Evolutionary conservation across 257 asterid genomes (phyloP), one percentile per base, ranked within the genome.

Genomic region (Penstemon davidsonii): DNA sequence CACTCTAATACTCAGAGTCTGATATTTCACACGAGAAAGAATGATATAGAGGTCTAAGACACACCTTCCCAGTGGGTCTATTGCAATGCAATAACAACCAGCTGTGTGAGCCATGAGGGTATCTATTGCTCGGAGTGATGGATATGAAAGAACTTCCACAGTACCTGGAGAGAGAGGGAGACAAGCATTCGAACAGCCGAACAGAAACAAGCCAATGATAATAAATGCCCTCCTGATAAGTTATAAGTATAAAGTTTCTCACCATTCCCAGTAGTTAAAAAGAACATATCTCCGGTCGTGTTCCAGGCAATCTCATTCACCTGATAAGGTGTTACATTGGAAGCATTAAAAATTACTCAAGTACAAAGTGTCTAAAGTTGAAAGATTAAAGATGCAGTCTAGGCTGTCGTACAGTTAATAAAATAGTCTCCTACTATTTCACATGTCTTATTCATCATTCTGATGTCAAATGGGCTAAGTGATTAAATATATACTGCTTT

Each of bases 61-160:
- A 65, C 55, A 91, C 99, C 96, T 88, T 81, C 97, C 99, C 44
- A 77, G 69, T 52, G 97, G 99, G 75, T 94, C 99, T 39, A 87
- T 91, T 44, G 99, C 99, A 76, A 94, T 91, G 82, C 99, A 94
- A 75, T 91, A 94, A 78, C 99, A 94, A 84, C 99, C 99, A 72
- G 99, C 99, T 37, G 97, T 94, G 76, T 88, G 99, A 75, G 99
- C 99, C 92, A 76, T 82, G 55, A 94, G 96, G 49, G 99, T 94
- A 60, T 84, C 81, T 75, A 88, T 87, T 12, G 83, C 88, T 69
- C 67, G 79, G 66, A 94, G 96, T 3, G 96, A 84, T 1, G 99
- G 97, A 80, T 91, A 91, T 62, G 99, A 83, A 6, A 91, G 85
- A 52, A 94, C 97, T 85, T 94, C 99, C 45, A 94, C 96, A 62